Conservation (phyloP, 805 yeast genomes). For the Huiozyma sinensis region DNA sequence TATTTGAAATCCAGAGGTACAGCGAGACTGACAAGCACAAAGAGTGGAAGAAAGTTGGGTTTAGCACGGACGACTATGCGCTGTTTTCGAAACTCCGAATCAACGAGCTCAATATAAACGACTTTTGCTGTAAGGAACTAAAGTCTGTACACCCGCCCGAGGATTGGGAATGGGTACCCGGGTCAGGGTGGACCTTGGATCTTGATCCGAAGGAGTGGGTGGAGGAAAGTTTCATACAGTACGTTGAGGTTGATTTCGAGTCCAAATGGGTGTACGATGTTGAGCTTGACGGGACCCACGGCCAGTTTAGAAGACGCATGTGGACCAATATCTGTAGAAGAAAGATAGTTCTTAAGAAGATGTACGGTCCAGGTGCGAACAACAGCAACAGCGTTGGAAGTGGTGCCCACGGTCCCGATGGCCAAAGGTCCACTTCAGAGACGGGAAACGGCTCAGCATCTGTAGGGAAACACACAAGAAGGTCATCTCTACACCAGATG, state of each 20-base stretch:
- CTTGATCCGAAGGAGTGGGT: slow-evolving; percentile 59
- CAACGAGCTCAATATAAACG: slow-evolving; percentile 15
- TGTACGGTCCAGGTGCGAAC: neutral
- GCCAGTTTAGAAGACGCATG: slow-evolving; percentile 48
- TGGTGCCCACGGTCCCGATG: neutral
- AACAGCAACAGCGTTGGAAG: neutral
- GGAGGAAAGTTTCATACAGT: slow-evolving; percentile 37
- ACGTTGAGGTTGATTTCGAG: slow-evolving; percentile 54
- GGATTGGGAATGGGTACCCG: slow-evolving; percentile 42
- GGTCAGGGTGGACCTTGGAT: slow-evolving; percentile 57
- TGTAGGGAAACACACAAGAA: too few species aligned
- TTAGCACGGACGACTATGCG: slow-evolving; percentile 43
- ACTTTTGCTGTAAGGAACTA: slow-evolving; percentile 11
- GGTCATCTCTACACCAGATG: too few species aligned
- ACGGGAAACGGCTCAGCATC: neutral
- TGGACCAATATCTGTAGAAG: slow-evolving; percentile 42
- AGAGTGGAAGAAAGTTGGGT: slow-evolving; percentile 59
- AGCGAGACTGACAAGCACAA: slow-evolving; percentile 31
- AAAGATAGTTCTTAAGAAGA: neutral
- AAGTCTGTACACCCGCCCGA: slow-evolving; percentile 44
- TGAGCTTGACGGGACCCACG: slow-evolving; percentile 23
- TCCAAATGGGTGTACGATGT: slow-evolving; percentile 82
- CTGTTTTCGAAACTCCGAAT: slow-evolving; percentile 35
- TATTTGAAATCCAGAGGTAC: slow-evolving; percentile 56
- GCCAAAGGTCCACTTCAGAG: neutral